Evolutionary conservation across 768 basidiomycete species (phyloP), one percentile per base, ranked within the genome.

Genomic region (Rhodotorula toruloides): DNA sequence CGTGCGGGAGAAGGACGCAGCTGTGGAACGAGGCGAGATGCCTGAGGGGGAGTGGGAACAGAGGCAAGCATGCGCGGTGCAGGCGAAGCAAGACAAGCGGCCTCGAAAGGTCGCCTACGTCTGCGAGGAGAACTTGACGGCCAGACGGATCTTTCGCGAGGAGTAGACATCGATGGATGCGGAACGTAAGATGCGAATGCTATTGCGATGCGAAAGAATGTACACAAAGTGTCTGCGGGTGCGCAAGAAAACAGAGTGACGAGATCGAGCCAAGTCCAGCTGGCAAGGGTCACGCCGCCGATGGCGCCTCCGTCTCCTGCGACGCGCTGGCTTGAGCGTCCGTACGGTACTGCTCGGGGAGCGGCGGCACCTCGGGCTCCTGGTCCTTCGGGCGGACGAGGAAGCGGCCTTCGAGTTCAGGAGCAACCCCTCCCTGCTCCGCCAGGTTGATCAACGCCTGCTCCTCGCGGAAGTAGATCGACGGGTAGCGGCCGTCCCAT

Each of bases 401-500:
- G 50, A 69, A 69, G 43, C 39, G 52, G 0, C 68, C 68, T n/a
- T 61, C 43, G 6, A 43, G 47, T 11, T 63, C 69, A 3, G 25
- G 22, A 0, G 65, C 65, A 36, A 66, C 48, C n/a, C 65, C 65
- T 27, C 65, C 64, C 25, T 70, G 55, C 47, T 64, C 43, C 7
- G 48, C 65, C 12, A 70, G 46, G 19, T 42, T 53, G 48, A 70
- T 53, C 25, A 70, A 53, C 31, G 61, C 53, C 25, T 37, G 34
- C 46, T 70, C 69, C 31, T 70, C 69, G 19, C 50, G 39, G 8
- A 61, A 43, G 56, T 65, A 70, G 46, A 70, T 55, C n/a, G 63
- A 65, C 21, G 68, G 68, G 54, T 54, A 65, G 11, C 56, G 58
- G 25, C 44, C 32, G 31, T 49, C 46, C 44, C 48, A 59, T 46